Base-by-base conservation (phyloP, 306 rosid species). In the Vachellia pachyceras region DNA sequence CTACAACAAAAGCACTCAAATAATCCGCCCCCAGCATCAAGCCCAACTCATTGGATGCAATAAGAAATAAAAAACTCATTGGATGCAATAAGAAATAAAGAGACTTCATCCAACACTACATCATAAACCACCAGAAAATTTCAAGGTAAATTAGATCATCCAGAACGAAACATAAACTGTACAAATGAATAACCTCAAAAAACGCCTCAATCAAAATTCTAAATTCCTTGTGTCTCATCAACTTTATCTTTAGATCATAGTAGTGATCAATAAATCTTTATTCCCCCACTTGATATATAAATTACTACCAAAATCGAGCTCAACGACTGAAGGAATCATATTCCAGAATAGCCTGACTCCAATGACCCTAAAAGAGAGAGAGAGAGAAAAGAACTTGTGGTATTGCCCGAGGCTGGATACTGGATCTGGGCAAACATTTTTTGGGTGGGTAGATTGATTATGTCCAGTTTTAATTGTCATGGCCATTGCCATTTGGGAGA, bases 271-370 rank as follows among this genome's bases (percentile, higher is more conserved):
- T 79, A 57, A 67, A 80, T 73, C 80, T 73, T 89, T 88, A 85
- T 86, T 68, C 81, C 84, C 46, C 83, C 72, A 79, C 83, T 83
- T 70, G 84, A 88, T 90, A 84, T 85, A 84, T 61, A 88, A 80
- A 85, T 72, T 75, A 85, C 77, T 76, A 76, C 85, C 90, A 87
- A 89, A 87, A 90, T 86, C 81, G 87, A 80, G 88, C 87, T 68
- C 63, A 75, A 83, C 42, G 47, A 84, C 80, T 2, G 63, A 80
- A 77, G 71, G 64, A 71, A 83, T 71, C 61, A 81, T 81, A 72
- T 79, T 61, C 73, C 80, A 77, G 18, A 15, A 58, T 10, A 41
- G 41, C 60, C 71, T 74, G 75, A 36, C 40, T 64, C 46, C 75
- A 69, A 10, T 81, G 75, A 44, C 66, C 72, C 61, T 9, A 10